Evolutionary conservation across 1,139 yeast genomes (phyloP), one percentile per base, ranked within the genome.

Genomic region (Pichia sp.): DNA sequence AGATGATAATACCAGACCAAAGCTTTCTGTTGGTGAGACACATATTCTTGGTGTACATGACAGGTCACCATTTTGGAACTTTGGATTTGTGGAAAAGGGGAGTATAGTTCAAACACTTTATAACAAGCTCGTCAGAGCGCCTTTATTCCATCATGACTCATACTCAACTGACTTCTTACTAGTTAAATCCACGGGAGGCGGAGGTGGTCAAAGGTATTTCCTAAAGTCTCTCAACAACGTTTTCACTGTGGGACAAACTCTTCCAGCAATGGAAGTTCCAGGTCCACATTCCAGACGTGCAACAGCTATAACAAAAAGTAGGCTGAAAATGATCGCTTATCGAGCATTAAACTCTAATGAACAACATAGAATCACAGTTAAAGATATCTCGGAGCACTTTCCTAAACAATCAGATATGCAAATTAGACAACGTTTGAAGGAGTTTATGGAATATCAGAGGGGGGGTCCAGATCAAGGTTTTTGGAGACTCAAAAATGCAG

Each of bases 351-450:
- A 89, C 60, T 77, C 79, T 50, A 79, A 74, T 38, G 83, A 84
- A 2, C 75, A 78, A 35, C 80, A 84, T 33, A 70, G 97, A 40
- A 71, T 93, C 34, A 71, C 85, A 7, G 95, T 93, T 3, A 82
- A 82, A 50, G 97, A 93, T 52, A 85, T 93, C 20, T 81, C 95
- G 0, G 75, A 76, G 40, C 97, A 91, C 64, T 93, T 93, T 57
- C 98, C 98, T 0, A 97, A 89, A 53, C 97, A 89, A 60, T 89
- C 84, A 57, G 97, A 91, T 58, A 89, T 91, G 88, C 99, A 93
- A 61, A 91, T 88, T 56, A 74, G 98, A 53, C 97, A 91, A 63
- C 71, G 96, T 48, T 71, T 93, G 46, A 93, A 93, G 60, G 99
- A 93, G 62, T 93, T 93, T 53, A 93, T 93, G 99, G 97, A 89